Conservation (phyloP, 2,329 filamentous ascomycete species). For the Ophiocordyceps camponoti-leonardi region DNA sequence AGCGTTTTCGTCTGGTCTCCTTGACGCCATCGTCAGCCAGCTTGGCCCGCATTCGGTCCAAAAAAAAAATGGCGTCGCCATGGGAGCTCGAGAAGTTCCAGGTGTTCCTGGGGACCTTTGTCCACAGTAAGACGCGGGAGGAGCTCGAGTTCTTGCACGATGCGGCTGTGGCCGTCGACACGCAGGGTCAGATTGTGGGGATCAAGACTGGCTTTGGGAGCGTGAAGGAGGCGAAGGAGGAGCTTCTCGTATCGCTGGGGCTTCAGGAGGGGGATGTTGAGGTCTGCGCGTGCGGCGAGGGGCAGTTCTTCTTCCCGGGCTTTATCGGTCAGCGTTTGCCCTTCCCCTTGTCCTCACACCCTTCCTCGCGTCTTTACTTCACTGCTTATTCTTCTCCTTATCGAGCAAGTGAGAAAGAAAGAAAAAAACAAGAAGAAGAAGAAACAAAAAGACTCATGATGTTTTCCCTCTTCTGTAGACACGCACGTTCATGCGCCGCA, state of each 20-base stretch:
- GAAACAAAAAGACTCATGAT: neutral
- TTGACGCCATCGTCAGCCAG: no score
- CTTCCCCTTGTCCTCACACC: neutral
- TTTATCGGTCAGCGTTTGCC: slow-evolving; percentile 48
- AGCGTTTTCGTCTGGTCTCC: no score
- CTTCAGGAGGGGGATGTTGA: slow-evolving; percentile 24
- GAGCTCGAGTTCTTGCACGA: slow-evolving; percentile 34
- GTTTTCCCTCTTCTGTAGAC: slow-evolving; percentile 31
- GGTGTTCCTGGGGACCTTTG: slow-evolving; percentile 36
- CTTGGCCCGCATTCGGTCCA: neutral
- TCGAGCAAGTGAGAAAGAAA: no score
- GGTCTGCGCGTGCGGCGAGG: slow-evolving; percentile 19
- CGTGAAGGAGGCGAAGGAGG: slow-evolving; percentile 11
- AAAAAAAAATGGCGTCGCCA: slow-evolving; percentile 2
- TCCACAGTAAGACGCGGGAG: slow-evolving; percentile 30
- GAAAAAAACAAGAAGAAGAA: no score
- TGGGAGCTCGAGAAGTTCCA: slow-evolving; percentile 15
- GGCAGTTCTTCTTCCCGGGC: slow-evolving; percentile 68
- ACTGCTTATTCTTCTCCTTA: no score
- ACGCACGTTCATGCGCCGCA: slow-evolving; percentile 92
- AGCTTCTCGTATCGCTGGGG: slow-evolving; percentile 22
- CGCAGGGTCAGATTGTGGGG: slow-evolving; percentile 29
- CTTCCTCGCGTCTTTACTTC: neutral
- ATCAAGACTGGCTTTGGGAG: slow-evolving; percentile 20
- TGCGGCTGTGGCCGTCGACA: slow-evolving; percentile 32